These are phyloP conservation scores for Teratosphaeria epicoccoides DNA, from an alignment of 2,329 filamentous ascomycete species.

Conservation along the genomic window DNA sequence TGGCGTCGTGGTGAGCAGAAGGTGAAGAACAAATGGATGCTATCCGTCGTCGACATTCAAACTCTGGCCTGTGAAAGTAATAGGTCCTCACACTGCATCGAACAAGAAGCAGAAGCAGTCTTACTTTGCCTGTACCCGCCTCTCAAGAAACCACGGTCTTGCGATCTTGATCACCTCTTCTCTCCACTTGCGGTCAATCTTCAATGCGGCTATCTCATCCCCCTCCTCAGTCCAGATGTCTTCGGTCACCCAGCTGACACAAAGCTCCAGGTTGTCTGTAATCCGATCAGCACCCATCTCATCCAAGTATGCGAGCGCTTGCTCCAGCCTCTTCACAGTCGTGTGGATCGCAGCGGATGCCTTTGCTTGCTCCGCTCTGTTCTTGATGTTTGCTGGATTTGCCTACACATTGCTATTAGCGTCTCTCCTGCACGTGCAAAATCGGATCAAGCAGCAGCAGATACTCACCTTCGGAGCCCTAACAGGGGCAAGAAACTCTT, in stretches of 20 bases:
- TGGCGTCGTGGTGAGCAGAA: too few species aligned
- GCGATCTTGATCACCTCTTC: constrained; percentile 1
- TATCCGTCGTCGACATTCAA: too few species aligned
- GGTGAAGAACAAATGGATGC: too few species aligned
- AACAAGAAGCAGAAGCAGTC: background rate
- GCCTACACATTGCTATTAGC: background rate
- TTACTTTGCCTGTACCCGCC: background rate
- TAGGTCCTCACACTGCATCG: too few species aligned
- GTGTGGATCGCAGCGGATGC: too few species aligned
- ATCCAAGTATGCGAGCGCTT: background rate
- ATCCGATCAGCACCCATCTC: background rate
- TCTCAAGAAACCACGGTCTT: background rate
- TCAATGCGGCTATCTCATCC: background rate
- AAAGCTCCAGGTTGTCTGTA: background rate
- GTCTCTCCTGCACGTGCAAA: too few species aligned
- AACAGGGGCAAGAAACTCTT: background rate
- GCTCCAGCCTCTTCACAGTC: background rate
- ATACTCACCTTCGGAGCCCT: too few species aligned
- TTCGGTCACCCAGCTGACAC: background rate
- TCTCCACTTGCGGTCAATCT: background rate
- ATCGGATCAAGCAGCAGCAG: too few species aligned
- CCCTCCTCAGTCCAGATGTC: constrained; percentile 2
- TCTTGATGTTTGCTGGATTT: background rate
- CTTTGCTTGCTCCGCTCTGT: background rate
- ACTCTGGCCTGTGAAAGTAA: too few species aligned